phyloP scores from a whole-genome alignment of 495 filamentous ascomycete genomes.

The Jackrogersella minutella region DNA sequence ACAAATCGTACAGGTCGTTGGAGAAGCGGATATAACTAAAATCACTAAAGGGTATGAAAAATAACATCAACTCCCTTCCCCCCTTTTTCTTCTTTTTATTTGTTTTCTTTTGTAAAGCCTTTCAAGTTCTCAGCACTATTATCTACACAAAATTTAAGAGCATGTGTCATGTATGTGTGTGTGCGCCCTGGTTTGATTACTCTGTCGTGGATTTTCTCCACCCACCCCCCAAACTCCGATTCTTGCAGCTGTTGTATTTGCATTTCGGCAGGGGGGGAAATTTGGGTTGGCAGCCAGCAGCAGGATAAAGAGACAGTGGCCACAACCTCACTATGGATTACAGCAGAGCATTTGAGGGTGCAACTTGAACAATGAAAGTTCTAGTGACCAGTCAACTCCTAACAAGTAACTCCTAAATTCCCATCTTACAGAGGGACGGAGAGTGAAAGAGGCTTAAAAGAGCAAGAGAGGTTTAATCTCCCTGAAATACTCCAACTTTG shows the following conservation, averaged over 20 bases:
- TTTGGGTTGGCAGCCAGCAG: conserved; percentile 36
- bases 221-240: conserved; percentile 37
- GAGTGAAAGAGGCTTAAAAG: conserved; percentile 38
- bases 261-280: conserved; percentile 33
- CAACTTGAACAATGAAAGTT: conserved; percentile 41
- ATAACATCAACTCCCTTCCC: conserved; percentile 42
- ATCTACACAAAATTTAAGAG: conserved; percentile 36
- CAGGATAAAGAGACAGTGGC: conserved; percentile 32
- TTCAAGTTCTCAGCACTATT: conserved; percentile 34
- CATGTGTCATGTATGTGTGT: conserved; percentile 41
- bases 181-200: conserved; percentile 39
- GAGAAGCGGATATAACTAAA: conserved; percentile 24
- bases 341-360: conserved; percentile 34
- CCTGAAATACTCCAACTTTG: conserved; percentile 29
- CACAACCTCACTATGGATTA: conserved; percentile 35
- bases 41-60: conserved; percentile 45
- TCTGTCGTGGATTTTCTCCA: conserved; percentile 37
- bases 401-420: conserved; percentile 46
- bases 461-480: conserved; percentile 32
- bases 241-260: conserved; percentile 38
- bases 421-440: conserved; percentile 39
- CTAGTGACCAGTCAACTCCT: conserved; percentile 40
- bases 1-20: conserved; percentile 11
- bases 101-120: conserved; percentile 18
- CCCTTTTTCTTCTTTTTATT: conserved; percentile 5